Evolutionary conservation across 768 basidiomycete species (phyloP), one percentile per base, ranked within the genome.

Genomic region (Suillus discolor): DNA sequence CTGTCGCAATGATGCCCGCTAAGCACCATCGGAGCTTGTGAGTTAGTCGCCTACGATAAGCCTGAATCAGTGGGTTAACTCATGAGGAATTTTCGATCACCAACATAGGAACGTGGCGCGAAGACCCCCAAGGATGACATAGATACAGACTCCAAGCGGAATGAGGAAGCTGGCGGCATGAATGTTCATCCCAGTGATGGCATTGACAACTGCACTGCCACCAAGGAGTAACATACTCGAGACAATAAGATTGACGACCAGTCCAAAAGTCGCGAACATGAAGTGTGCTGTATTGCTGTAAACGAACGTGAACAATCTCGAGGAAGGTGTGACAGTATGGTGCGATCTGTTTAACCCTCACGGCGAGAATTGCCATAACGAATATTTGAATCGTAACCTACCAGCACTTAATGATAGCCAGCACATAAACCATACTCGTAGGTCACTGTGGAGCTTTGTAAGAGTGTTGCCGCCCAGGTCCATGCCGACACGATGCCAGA

Each of bases 131-230:
- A 76, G 66, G 49, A 77, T 71, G 36, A 79, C 79, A 65, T 82
- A 82, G 34, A 78, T 71, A 34, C 74, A 75, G 28, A 82, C 79
- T 11, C 78, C 79, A 7, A 81, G 66, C 1, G 80, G 81, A n/a
- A 82, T 75, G 13, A 83, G 72, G 71, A 80, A 78, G 44, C 74
- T 72, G 13, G 79, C 77, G 2, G 80, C 80, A 64, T 77, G 75
- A 34, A 76, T 71, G 62, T 78, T 78, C 73, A 80, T 81, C 9
- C 79, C 80, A 23, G 81, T 80, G 44, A 82, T 68, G 2, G 78
- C 74, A 63, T 75, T 77, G 36, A 82, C 78, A 15, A 78, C 78
- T 11, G 78, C 74, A 15, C 77, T 76, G 11, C 78, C 81, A 7
- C 81, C 80, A 7, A 83, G 71, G 3, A 82, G 70, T 18, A 81